phyloP scores from a whole-genome alignment of 2,329 filamentous ascomycete genomes.

The Fusarium sp. region DNA sequence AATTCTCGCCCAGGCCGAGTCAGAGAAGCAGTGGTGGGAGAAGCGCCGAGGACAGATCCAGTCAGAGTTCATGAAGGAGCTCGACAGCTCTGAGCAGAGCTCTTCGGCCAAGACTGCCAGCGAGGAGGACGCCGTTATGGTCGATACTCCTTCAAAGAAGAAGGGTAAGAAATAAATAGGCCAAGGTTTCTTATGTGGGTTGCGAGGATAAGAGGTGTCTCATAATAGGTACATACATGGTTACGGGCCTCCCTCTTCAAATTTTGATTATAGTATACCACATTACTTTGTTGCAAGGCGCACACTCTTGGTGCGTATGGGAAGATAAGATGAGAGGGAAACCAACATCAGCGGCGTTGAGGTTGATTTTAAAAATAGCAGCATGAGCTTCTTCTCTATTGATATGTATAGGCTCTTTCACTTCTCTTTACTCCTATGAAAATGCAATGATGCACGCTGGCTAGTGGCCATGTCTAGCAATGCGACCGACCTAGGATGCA shows the following conservation, averaged over 20 bases:
- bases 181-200: background rate
- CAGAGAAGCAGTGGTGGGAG: conserved; percentile 94
- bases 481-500: conserved; percentile 27
- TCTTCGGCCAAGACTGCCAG: conserved; percentile 55
- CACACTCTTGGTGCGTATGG: conserved; percentile 1
- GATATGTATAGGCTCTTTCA: conserved; percentile 22
- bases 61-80: conserved; percentile 85
- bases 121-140: conserved; percentile 72
- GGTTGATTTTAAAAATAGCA: conserved; percentile 35
- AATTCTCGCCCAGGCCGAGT: conserved; percentile 75
- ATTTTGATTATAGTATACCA: conserved; percentile 24
- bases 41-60: conserved; percentile 80
- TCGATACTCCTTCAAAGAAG: conserved; percentile 74
- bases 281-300: conserved; percentile 12
- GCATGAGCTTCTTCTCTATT: conserved; percentile 41
- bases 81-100: conserved; percentile 72
- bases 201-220: background rate
- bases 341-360: conserved; percentile 32
- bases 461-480: conserved; percentile 34
- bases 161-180: conserved; percentile 58
- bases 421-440: conserved; percentile 34
- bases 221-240: background rate
- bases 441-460: conserved; percentile 44
- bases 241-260: background rate
- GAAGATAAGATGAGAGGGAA: conserved; percentile 6